Percentiles rank a stretch among this genome's conserved stretches.
These are phyloP conservation scores for Hansenula lynferdii DNA, from an alignment of 1,139 yeast genomes.

Conservation along the genomic window DNA sequence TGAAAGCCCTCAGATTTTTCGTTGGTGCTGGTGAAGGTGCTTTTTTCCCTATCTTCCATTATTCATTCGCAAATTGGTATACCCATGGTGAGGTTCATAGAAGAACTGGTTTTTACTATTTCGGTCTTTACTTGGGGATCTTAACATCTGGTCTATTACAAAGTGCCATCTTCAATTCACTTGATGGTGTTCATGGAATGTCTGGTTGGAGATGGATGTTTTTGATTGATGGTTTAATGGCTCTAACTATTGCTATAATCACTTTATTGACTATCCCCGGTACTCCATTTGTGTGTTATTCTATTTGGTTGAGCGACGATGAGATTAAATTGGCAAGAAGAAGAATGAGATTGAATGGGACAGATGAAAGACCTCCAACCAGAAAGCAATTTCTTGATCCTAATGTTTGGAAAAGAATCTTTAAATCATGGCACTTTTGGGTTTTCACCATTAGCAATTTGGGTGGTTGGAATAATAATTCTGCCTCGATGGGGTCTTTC, in stretches of 20 bases:
- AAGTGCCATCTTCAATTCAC: conserved; percentile 44
- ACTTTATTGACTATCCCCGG: conserved; percentile 67
- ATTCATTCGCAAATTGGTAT: conserved; percentile 60
- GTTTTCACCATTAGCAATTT: conserved; percentile 19
- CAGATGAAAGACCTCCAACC: conserved; percentile 22
- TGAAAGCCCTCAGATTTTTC: conserved; percentile 47
- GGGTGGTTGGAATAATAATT: conserved; percentile 35
- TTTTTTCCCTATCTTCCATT: conserved; percentile 56
- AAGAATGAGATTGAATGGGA: conserved; percentile 40
- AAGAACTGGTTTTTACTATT: conserved; percentile 55
- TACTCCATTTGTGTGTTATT: conserved; percentile 57
- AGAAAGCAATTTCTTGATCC: conserved; percentile 21
- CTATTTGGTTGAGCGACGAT: conserved; percentile 51
- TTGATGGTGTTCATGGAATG: conserved; percentile 44
- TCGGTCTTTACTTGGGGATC: conserved; percentile 56
- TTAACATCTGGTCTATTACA: conserved; percentile 62
- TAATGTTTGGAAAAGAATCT: conserved; percentile 38
- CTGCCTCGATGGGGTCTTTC: conserved; percentile 29
- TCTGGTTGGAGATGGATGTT: conserved; percentile 75
- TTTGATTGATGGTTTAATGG: conserved; percentile 59
- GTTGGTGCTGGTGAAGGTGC: conserved; percentile 63
- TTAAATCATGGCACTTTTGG: conserved; percentile 43
- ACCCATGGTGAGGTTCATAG: conserved; percentile 53
- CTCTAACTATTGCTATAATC: conserved; percentile 54
- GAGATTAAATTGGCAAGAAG: conserved; percentile 54